These are phyloP conservation scores for Lentinus brumalis DNA, from an alignment of 768 basidiomycete species.

Conservation along the genomic window DNA sequence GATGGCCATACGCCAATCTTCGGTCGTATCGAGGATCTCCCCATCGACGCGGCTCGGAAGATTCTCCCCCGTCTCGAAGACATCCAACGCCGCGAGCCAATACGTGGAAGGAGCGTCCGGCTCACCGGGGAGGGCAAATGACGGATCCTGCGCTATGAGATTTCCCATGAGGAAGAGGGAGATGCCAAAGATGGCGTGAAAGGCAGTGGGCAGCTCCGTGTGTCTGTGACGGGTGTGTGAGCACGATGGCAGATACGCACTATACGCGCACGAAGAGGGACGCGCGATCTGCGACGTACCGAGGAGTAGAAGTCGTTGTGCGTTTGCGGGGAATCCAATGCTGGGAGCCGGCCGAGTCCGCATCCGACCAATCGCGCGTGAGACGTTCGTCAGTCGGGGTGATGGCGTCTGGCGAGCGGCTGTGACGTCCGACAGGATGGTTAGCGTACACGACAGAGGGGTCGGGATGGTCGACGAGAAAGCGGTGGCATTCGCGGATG, in stretches of 20 bases:
- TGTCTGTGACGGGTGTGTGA: slow-evolving; percentile 4
- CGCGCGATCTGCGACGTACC: background rate
- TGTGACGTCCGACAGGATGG: slow-evolving; percentile 8
- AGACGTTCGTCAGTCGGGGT: slow-evolving; percentile 30
- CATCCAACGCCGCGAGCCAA: slow-evolving; percentile 71
- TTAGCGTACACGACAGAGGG: slow-evolving; percentile 52
- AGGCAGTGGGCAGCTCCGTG: slow-evolving; percentile 60
- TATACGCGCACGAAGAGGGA: background rate
- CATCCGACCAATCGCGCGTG: slow-evolving; percentile 24
- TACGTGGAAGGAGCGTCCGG: slow-evolving; percentile 53
- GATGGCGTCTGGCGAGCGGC: slow-evolving; percentile 22
- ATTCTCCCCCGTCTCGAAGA: slow-evolving; percentile 69
- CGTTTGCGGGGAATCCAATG: background rate
- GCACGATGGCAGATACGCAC: background rate
- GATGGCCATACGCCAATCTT: slow-evolving; percentile 72
- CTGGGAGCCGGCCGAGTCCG: slow-evolving; percentile 1
- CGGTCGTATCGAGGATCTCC: slow-evolving; percentile 27
- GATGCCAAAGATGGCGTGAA: slow-evolving; percentile 67
- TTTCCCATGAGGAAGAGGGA: slow-evolving; percentile 66
- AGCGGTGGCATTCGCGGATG: slow-evolving; percentile 70
- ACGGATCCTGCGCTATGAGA: slow-evolving; percentile 53
- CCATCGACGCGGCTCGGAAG: slow-evolving; percentile 45
- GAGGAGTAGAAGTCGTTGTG: background rate
- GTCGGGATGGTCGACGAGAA: slow-evolving; percentile 54
- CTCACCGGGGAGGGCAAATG: slow-evolving; percentile 56